Conservation (phyloP, 1,139 yeast species). For the Nakaseomyces uthaithaninus region DNA sequence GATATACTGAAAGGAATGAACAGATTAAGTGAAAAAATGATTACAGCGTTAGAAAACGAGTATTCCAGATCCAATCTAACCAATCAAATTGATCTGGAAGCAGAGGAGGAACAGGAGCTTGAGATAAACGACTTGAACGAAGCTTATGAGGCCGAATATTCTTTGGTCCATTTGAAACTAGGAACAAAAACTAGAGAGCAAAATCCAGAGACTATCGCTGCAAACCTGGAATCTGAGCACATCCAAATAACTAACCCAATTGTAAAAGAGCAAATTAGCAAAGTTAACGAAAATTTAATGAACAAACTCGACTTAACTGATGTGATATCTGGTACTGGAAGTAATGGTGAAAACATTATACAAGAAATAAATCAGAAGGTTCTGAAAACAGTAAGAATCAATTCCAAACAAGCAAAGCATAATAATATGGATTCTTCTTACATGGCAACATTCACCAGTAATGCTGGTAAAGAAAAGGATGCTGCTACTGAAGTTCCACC, state of each 20-base stretch:
- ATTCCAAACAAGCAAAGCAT: constrained; percentile 46
- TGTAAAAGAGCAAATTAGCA: constrained; percentile 41
- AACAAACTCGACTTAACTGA: constrained; percentile 24
- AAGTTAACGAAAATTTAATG: constrained; percentile 30
- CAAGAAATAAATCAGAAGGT: constrained; percentile 31
- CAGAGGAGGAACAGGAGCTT: constrained; percentile 41
- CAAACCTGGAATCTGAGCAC: constrained; percentile 16
- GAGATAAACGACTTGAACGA: constrained; percentile 44
- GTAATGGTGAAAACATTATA: constrained; percentile 13
- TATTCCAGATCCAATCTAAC: constrained; percentile 33
- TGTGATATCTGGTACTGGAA: constrained; percentile 16
- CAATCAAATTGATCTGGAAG: constrained; percentile 30
- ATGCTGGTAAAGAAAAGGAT: constrained; percentile 19
- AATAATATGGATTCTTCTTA: constrained; percentile 31
- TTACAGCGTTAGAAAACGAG: constrained; percentile 44
- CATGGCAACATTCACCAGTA: constrained; percentile 23
- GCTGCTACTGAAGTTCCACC: constrained; percentile 26
- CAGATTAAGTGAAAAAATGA: constrained; percentile 74
- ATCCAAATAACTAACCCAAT: constrained; percentile 19
- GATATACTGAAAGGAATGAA: constrained; percentile 84
- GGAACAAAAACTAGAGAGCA: constrained; percentile 13
- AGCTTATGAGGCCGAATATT: constrained; percentile 39
- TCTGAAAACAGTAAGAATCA: constrained; percentile 44
- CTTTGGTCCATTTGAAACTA: constrained; percentile 47
- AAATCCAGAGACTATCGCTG: constrained; percentile 19